Percentiles rank a stretch among this genome's conserved stretches.
These are phyloP conservation scores for Dovyalis caffra DNA, from an alignment of 345 rosid species.

Conservation along the genomic window DNA sequence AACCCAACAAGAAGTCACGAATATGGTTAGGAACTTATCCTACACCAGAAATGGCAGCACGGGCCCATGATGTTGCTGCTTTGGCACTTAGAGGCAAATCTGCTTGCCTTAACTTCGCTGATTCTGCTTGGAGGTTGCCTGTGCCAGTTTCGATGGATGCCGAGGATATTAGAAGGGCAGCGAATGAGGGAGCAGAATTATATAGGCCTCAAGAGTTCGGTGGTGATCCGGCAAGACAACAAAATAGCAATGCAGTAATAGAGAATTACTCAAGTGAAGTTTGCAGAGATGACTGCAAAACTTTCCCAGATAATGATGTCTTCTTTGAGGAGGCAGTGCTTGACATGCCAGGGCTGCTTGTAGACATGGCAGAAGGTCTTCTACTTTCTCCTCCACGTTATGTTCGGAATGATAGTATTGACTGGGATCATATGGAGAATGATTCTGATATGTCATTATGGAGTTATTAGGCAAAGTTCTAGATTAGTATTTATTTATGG, in stretches of 20 bases:
- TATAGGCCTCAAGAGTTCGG: conserved; percentile 38
- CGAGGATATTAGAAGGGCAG: conserved; percentile 41
- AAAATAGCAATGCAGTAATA: background rate
- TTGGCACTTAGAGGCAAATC: conserved; percentile 58
- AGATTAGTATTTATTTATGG: too few species aligned
- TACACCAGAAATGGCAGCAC: conserved; percentile 72
- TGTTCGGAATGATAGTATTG: conserved; percentile 7
- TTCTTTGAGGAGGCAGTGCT: conserved; percentile 42
- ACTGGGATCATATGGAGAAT: conserved; percentile 12
- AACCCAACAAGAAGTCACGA: conserved; percentile 52
- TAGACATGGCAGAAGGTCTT: conserved; percentile 62
- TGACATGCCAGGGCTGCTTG: conserved; percentile 47
- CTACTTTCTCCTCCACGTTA: conserved; percentile 55
- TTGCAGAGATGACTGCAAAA: background rate
- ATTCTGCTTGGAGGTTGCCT: conserved; percentile 62
- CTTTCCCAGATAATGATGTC: conserved; percentile 3
- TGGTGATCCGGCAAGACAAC: background rate
- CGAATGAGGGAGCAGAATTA: conserved; percentile 53
- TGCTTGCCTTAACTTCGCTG: conserved; percentile 72
- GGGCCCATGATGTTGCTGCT: conserved; percentile 81
- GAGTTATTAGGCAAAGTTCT: conserved; percentile 5
- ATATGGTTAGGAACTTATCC: conserved; percentile 84
- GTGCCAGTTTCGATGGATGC: conserved; percentile 47
- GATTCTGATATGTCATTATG: conserved; percentile 9
- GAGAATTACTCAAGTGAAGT: conserved; percentile 17